These are phyloP conservation scores for Cercospora beticola DNA, from an alignment of 2,329 filamentous ascomycete species.

Conservation along the genomic window DNA sequence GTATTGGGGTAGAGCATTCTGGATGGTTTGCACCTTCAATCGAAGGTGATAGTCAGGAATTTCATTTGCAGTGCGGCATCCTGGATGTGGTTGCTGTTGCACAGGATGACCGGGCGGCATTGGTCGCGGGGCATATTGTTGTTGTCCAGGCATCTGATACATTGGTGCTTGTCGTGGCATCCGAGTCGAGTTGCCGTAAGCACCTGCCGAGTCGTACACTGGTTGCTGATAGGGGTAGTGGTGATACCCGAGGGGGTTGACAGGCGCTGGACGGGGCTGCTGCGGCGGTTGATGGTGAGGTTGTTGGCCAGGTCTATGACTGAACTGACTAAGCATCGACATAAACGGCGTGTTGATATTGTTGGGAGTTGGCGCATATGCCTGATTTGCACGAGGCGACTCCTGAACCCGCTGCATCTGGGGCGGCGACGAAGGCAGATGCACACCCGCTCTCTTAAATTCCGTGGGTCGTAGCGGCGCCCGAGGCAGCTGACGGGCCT, in stretches of 20 bases:
- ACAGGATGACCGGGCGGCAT: constrained; percentile 1
- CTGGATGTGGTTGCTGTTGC: background rate
- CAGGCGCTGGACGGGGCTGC: background rate
- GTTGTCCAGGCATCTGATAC: constrained; percentile 14
- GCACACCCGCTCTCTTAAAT: constrained; percentile 49
- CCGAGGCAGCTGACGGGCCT: background rate
- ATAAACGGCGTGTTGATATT: constrained; percentile 15
- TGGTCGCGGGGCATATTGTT: background rate
- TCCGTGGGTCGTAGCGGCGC: constrained; percentile 62
- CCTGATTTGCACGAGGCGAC: constrained; percentile 25
- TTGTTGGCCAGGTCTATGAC: constrained; percentile 3
- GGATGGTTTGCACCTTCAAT: constrained; percentile 55
- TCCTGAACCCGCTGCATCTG: constrained; percentile 27
- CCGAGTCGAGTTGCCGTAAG: constrained; percentile 39
- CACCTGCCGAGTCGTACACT: constrained; percentile 45
- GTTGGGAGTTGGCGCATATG: background rate
- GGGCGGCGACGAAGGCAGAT: constrained; percentile 36
- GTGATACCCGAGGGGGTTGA: constrained; percentile 8
- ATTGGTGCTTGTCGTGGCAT: constrained; percentile 19
- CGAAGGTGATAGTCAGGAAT: constrained; percentile 53
- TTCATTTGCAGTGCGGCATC: constrained; percentile 41
- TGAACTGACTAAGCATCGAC: constrained; percentile 15
- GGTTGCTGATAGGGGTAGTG: constrained; percentile 3
- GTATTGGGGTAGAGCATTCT: constrained; percentile 45
- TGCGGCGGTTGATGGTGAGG: background rate